phyloP scores from a whole-genome alignment of 139 green algal genomes.

The Tetratostichococcus sp. region DNA sequence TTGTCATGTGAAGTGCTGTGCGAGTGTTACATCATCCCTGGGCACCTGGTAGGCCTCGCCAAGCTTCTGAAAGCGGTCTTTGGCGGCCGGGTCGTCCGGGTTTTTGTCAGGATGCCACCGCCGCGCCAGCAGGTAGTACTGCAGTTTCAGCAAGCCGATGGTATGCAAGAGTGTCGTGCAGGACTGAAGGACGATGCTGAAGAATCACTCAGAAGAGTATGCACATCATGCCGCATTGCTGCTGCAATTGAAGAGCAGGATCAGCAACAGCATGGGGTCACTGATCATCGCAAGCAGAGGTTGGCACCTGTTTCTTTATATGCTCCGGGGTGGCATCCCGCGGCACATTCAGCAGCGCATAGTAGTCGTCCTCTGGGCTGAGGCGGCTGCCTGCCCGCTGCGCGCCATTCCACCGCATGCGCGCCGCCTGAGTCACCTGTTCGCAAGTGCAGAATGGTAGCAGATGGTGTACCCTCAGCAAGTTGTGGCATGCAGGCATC shows the following conservation, averaged over 20 bases:
- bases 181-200: too few species aligned
- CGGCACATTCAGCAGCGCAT: constrained; percentile 65
- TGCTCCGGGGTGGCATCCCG: constrained; percentile 51
- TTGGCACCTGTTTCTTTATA: constrained; percentile 42
- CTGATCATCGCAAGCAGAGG: too few species aligned
- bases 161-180: too few species aligned
- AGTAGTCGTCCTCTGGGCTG: constrained; percentile 48
- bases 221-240: too few species aligned
- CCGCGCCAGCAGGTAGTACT: constrained; percentile 87
- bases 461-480: too few species aligned
- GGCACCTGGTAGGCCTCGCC: constrained; percentile 68
- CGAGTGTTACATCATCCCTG: background rate
- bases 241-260: too few species aligned
- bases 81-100: constrained; percentile 65
- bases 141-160: constrained; percentile 33
- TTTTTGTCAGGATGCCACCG: constrained; percentile 90
- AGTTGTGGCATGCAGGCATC: too few species aligned
- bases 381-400: constrained; percentile 32
- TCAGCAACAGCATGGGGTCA: too few species aligned
- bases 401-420: constrained; percentile 7
- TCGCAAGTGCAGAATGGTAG: too few species aligned
- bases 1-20: background rate
- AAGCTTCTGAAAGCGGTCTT: constrained; percentile 83
- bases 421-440: constrained; percentile 2
- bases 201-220: too few species aligned